Evolutionary conservation across 306 rosid species (phyloP).

Genomic region (Quercus alba): DNA sequence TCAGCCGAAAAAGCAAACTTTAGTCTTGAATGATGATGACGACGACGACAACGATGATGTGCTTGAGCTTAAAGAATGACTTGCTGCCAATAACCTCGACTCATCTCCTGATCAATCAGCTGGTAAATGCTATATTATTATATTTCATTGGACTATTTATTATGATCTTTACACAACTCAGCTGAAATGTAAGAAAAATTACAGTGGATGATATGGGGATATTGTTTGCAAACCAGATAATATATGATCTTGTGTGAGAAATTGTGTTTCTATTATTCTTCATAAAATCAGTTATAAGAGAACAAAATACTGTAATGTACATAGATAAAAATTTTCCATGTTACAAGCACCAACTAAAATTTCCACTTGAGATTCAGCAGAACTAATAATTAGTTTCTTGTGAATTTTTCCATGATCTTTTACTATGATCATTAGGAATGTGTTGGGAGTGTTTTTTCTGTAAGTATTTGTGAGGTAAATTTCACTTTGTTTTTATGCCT

Average conservation of each 20-base stretch:
- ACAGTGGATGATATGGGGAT: no score
- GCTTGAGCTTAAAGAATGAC: constrained; percentile 73
- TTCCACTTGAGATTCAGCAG: background rate
- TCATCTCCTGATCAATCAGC: constrained; percentile 60
- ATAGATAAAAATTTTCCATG: background rate
- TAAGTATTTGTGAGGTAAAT: background rate
- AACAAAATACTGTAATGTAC: no score
- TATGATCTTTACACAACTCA: background rate
- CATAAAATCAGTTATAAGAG: no score
- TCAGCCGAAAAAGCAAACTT: no score
- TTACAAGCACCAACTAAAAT: background rate
- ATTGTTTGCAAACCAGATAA: background rate
- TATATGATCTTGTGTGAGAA: no score
- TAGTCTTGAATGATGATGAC: no score
- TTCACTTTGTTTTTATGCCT: background rate
- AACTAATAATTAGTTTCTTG: no score
- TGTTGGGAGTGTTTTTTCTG: background rate
- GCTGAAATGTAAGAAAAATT: background rate
- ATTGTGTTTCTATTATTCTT: no score
- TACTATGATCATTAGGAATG: background rate
- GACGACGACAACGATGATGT: no score
- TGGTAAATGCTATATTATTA: constrained; percentile 30
- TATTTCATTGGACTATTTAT: background rate
- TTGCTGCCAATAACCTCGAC: constrained; percentile 79
- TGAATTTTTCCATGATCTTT: no score